Evolutionary conservation across 805 yeast genomes (phyloP), one percentile per base, ranked within the genome.

Genomic region (Candida stauntonica): DNA sequence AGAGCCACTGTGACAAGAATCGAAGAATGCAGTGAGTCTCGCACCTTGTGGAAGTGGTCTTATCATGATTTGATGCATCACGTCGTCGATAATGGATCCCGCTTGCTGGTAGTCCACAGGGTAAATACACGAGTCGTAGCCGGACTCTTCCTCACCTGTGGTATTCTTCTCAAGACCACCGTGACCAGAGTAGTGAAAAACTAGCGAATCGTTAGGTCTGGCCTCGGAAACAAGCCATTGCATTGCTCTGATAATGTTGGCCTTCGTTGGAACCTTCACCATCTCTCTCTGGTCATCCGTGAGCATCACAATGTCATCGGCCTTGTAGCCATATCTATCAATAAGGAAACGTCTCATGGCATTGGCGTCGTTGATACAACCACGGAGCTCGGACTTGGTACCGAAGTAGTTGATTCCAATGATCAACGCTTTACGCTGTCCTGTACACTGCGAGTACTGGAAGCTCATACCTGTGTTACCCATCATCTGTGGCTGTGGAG

Each of bases 1-100:
- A 1, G 86, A 68, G n/a, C 88, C 89, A 11, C 83, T 73, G 54
- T 82, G 89, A 55, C 89, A 82, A 24, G 83, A 75, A 58, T 82
- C 89, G 51, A 76, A 82, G 44, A 82, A 64, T 1, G 85, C 84
- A 3, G 87, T 81, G 37, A 82, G 64, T 39, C 86, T 66, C 36
- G 79, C 75, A 21, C 89, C 88, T 3, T 75, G 68, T 13, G 76
- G 80, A 46, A 82, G 66, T 5, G 83, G 73, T 44, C 65, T 66
- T 17, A 82, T 86, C 72, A 82, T 54, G 30, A 75, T 61, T 33
- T 68, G 72, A 53, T 81, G 86, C 66, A 82, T 66, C 4, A 68
- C 63, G 55, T 82, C 89, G 55, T 82, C 89, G 24, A 76, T 70
- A 42, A 81, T 68, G 31, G 77, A 75, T 1, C 89, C 89, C 2